These are phyloP conservation scores for Phytophthora ohioensis DNA, from an alignment of 352 stramenopile species.

Conservation along the genomic window DNA sequence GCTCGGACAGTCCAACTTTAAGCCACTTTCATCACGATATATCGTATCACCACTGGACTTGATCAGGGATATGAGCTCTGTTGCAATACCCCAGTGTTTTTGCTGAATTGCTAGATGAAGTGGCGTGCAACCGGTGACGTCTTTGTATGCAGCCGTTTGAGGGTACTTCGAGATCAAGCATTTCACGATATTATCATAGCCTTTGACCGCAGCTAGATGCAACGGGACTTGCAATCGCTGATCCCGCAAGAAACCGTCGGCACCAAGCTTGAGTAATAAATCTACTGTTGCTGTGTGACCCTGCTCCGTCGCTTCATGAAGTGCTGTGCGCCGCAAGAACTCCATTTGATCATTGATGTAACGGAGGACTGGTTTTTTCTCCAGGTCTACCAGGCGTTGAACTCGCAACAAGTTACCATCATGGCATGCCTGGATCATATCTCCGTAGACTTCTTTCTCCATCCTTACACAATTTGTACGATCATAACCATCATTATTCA, in stretches of 20 bases:
- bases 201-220: conserved; percentile 58
- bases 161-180: conserved; percentile 59
- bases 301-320: conserved; percentile 71
- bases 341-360: conserved; percentile 65
- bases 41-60: conserved; percentile 10
- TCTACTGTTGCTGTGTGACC: conserved; percentile 67
- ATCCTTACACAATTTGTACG: conserved; percentile 52
- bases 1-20: background rate
- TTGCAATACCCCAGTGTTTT: conserved; percentile 45
- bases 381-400: conserved; percentile 61
- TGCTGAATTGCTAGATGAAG: conserved; percentile 59
- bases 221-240: conserved; percentile 54
- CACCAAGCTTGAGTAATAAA: conserved; percentile 64
- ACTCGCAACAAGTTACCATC: conserved; percentile 66
- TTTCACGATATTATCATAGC: conserved; percentile 56
- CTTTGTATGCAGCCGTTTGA: conserved; percentile 41
- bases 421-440: conserved; percentile 60
- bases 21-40: conserved; percentile 3
- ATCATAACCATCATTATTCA: conserved; percentile 39
- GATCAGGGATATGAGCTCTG: conserved; percentile 42
- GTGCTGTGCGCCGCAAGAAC: conserved; percentile 48
- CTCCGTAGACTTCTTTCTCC: conserved; percentile 64
- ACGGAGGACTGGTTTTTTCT: conserved; percentile 55
- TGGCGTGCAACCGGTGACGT: conserved; percentile 52
- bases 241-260: conserved; percentile 62